phyloP scores from a whole-genome alignment of 169 alveolate species.

The Neospora caninum region DNA sequence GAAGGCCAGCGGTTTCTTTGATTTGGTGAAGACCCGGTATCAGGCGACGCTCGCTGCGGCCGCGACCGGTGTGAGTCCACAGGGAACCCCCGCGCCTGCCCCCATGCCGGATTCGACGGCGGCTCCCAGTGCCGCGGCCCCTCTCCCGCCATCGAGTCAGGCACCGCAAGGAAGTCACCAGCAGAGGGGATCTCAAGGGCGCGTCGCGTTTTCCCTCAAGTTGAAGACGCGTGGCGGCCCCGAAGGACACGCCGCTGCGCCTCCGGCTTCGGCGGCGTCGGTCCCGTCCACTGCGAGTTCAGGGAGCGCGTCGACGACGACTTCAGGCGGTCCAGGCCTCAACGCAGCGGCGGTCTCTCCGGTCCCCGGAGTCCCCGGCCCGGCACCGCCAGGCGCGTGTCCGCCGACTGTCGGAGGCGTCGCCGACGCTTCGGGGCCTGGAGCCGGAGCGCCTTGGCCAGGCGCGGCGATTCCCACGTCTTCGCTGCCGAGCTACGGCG shows the following conservation, averaged over 20 bases:
- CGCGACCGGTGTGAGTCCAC: not conserved
- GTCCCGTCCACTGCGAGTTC: not conserved
- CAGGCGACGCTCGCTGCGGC: not conserved
- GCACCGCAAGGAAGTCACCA: not conserved
- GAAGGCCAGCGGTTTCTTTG: slow-evolving; percentile 36
- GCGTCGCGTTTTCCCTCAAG: slow-evolving; percentile 20
- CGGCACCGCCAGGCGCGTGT: not conserved
- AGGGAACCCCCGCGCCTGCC: not conserved
- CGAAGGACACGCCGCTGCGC: not conserved
- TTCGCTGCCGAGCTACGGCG: slow-evolving; percentile 8
- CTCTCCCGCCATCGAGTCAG: not conserved
- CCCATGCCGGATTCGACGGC: not conserved
- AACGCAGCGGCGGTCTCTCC: no score
- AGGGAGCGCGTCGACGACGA: no score
- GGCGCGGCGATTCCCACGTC: not conserved
- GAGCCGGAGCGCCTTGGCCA: not conserved
- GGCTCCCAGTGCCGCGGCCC: not conserved
- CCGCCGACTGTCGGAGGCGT: not conserved
- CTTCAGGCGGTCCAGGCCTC: no score
- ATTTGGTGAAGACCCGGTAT: not conserved
- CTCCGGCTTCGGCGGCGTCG: not conserved
- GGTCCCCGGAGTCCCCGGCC: slow-evolving; percentile 16
- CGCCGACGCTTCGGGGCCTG: slow-evolving; percentile 40
- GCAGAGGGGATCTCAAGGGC: not conserved
- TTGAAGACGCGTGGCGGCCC: not conserved